A percentile compares a stretch with the other conserved stretches of the same genome.
phyloP scores from a whole-genome alignment of 2,329 filamentous ascomycete species.

The Fusarium tjaetaba region DNA sequence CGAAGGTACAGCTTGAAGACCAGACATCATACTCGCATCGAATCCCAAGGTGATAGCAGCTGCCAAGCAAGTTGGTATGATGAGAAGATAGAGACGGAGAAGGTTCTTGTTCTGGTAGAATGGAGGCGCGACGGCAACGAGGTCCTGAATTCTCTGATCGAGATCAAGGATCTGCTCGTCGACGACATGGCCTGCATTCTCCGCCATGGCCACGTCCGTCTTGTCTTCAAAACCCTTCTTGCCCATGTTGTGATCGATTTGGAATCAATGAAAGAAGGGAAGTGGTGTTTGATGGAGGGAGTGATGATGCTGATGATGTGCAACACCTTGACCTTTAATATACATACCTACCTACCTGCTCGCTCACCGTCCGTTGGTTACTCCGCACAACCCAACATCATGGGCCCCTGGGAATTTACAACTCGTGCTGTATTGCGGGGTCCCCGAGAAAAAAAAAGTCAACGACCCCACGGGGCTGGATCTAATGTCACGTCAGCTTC shows the following conservation, averaged over 20 bases:
- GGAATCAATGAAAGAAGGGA: no score
- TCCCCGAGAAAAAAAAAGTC: neutral
- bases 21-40: conserved; percentile 55
- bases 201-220: neutral
- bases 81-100: conserved; percentile 17
- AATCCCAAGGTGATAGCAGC: conserved; percentile 46
- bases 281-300: neutral
- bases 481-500: neutral
- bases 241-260: neutral
- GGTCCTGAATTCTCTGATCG: neutral
- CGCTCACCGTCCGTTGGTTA: neutral
- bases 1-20: conserved; percentile 25
- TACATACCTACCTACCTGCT: neutral
- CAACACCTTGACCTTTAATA: neutral
- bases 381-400: neutral
- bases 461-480: neutral
- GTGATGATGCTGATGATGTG: neutral
- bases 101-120: conserved; percentile 20
- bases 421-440: neutral
- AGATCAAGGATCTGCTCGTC: neutral
- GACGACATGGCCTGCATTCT: neutral
- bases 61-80: conserved; percentile 18
- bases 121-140: neutral
- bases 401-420: no score
- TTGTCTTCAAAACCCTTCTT: neutral